Evolutionary conservation across 805 yeast genomes (phyloP).

Genomic region (Wickerhamomyces subpelliculosus): DNA sequence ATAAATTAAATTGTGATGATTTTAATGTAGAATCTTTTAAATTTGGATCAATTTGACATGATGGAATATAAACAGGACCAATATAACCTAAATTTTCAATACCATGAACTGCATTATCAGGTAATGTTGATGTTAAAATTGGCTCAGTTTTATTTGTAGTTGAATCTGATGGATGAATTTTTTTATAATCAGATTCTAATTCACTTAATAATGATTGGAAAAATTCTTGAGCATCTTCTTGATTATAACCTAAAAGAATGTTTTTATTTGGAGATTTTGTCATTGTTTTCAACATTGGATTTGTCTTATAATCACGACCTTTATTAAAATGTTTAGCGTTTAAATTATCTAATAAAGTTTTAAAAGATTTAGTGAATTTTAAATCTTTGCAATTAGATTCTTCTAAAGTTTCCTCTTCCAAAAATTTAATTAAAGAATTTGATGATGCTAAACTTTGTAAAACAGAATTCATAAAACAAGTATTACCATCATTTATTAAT

Average conservation of each 20-base stretch:
- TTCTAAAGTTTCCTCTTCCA: constrained; percentile 32
- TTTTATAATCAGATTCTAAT: constrained; percentile 51
- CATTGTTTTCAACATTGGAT: constrained; percentile 55
- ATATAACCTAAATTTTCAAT: constrained; percentile 46
- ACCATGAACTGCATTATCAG: constrained; percentile 29
- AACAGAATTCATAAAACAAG: constrained; percentile 92
- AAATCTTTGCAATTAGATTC: constrained; percentile 20
- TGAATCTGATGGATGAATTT: constrained; percentile 14
- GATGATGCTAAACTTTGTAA: constrained; percentile 79
- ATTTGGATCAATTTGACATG: constrained; percentile 72
- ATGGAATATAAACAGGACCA: constrained; percentile 66
- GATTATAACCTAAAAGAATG: constrained; percentile 78
- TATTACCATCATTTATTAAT: constrained; percentile 81
- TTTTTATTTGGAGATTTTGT: constrained; percentile 73
- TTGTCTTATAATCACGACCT: constrained; percentile 55
- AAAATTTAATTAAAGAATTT: constrained; percentile 46
- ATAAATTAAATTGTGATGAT: constrained; percentile 45
- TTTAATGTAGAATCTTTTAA: constrained; percentile 33
- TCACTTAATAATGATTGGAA: constrained; percentile 72
- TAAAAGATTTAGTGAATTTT: constrained; percentile 47
- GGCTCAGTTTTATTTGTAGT: constrained; percentile 18
- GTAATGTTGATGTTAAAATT: constrained; percentile 21
- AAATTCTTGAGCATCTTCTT: constrained; percentile 95
- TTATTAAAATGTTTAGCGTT: constrained; percentile 48
- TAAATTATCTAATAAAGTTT: constrained; percentile 44